Percentiles rank a stretch among this genome's conserved stretches.
Conservation (phyloP, 2,329 filamentous ascomycete species). For the Aschersonia sp. region DNA sequence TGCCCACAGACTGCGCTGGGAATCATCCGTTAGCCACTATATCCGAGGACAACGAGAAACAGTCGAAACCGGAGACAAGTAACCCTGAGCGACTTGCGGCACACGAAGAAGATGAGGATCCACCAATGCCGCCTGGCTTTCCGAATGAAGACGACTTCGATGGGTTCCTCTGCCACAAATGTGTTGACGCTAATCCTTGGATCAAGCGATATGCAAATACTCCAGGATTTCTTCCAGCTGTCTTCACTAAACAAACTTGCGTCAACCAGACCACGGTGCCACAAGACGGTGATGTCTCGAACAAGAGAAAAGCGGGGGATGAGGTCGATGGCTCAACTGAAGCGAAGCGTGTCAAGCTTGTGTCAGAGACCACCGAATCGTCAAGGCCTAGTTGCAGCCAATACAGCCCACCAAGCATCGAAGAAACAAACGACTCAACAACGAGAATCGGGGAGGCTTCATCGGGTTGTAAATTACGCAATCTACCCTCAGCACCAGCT, state of each 20-base stretch:
- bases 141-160: slow-evolving; percentile 83
- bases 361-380: slow-evolving; percentile 9
- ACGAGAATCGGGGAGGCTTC: slow-evolving; percentile 4
- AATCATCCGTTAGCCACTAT: slow-evolving; percentile 29
- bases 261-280: not conserved
- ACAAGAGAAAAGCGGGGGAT: slow-evolving; percentile 55
- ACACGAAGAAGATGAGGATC: slow-evolving; percentile 39
- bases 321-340: slow-evolving; percentile 22
- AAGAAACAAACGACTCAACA: not conserved
- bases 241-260: slow-evolving; percentile 32
- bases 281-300: slow-evolving; percentile 12
- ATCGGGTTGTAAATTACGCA: slow-evolving; percentile 41
- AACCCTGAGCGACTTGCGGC: slow-evolving; percentile 12
- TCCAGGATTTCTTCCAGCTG: slow-evolving; percentile 61
- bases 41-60: slow-evolving; percentile 28
- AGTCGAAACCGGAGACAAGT: slow-evolving; percentile 8
- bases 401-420: not conserved
- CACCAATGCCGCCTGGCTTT: slow-evolving; percentile 70
- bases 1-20: slow-evolving; percentile 2
- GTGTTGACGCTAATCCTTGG: slow-evolving; percentile 77
- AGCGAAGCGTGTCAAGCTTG: slow-evolving; percentile 39
- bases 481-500: slow-evolving; percentile 39
- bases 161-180: slow-evolving; percentile 86
- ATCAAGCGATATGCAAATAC: slow-evolving; percentile 76
- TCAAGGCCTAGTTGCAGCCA: not conserved